Evolutionary conservation across 2,329 filamentous ascomycete genomes (phyloP).

Genomic region (Basipetospora sp.): DNA sequence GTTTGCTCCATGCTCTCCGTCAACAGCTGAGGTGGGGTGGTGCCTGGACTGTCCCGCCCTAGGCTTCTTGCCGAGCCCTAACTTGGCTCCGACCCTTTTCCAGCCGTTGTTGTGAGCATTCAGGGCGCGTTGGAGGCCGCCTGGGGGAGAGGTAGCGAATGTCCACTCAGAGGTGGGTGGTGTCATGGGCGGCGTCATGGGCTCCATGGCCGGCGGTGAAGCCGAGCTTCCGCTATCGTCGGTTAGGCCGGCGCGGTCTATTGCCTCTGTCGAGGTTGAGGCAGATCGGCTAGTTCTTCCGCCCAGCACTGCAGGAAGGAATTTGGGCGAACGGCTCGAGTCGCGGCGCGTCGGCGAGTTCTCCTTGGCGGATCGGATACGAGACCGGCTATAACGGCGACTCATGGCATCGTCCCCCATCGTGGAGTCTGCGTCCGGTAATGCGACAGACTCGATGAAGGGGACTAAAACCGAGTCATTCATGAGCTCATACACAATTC

Average conservation of each 20-base stretch:
- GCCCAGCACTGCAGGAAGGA: slow-evolving; percentile 25
- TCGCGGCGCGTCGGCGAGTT: slow-evolving; percentile 20
- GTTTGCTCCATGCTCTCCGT: slow-evolving; percentile 21
- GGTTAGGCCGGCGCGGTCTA: slow-evolving; percentile 37
- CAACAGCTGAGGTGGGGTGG: slow-evolving; percentile 24
- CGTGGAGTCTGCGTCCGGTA: no score
- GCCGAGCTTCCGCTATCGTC: slow-evolving; percentile 53
- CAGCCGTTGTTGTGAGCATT: slow-evolving; percentile 43
- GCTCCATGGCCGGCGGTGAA: slow-evolving; percentile 42
- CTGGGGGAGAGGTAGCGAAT: slow-evolving; percentile 33
- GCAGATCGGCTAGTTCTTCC: slow-evolving; percentile 25
- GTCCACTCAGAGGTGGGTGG: slow-evolving; percentile 48
- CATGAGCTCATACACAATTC: slow-evolving; percentile 90
- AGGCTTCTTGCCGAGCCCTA: slow-evolving; percentile 28
- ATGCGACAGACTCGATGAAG: slow-evolving; percentile 56
- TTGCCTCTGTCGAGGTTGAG: slow-evolving; percentile 30
- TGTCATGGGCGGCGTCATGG: slow-evolving; percentile 60
- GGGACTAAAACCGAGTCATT: slow-evolving; percentile 89
- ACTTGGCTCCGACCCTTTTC: slow-evolving; percentile 49
- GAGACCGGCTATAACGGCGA: slow-evolving; percentile 23
- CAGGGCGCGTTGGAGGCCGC: slow-evolving; percentile 38
- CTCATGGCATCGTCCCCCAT: slow-evolving; percentile 12
- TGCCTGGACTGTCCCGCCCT: not conserved
- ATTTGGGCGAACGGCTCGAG: slow-evolving; percentile 29
- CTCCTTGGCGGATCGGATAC: slow-evolving; percentile 24